phyloP scores from a whole-genome alignment of 345 rosid species.

The Atalantia buxifolia region DNA sequence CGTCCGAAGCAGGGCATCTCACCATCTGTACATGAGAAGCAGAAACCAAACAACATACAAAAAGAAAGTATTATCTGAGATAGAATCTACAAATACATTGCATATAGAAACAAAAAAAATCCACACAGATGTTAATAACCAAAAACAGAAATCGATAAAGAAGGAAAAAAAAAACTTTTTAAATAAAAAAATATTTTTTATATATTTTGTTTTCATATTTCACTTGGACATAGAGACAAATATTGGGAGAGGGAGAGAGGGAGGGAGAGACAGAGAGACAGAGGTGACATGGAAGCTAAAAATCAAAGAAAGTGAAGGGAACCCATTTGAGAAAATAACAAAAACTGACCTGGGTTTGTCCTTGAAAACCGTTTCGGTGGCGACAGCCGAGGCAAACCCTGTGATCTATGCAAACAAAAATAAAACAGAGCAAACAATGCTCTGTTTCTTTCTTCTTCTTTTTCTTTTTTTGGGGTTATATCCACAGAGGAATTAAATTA shows the following conservation, averaged over 20 bases:
- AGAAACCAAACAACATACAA: slow-evolving; percentile 24
- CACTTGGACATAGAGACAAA: not conserved
- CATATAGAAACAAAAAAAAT: slow-evolving; percentile 37
- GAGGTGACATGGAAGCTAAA: not conserved
- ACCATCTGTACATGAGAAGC: slow-evolving; percentile 38
- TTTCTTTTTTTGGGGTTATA: not conserved
- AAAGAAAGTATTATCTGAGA: slow-evolving; percentile 21
- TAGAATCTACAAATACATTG: slow-evolving; percentile 59
- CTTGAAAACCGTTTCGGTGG: slow-evolving; percentile 25
- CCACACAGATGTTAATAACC: slow-evolving; percentile 16
- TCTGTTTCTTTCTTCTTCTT: not conserved
- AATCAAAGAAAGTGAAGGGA: slow-evolving; percentile 16
- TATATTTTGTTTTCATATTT: not conserved
- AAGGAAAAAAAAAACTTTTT: not conserved
- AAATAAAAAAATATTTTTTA: not conserved
- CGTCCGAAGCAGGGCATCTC: slow-evolving; percentile 52
- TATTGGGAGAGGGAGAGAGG: slow-evolving; percentile 10
- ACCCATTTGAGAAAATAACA: slow-evolving; percentile 21
- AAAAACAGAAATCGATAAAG: slow-evolving; percentile 14
- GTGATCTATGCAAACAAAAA: slow-evolving; percentile 21
- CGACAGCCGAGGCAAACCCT: slow-evolving; percentile 31
- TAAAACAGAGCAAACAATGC: too few species aligned
- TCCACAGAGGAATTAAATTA: not conserved
- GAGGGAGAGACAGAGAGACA: not conserved
- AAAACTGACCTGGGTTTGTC: slow-evolving; percentile 29